phyloP scores from a whole-genome alignment of 2,329 filamentous ascomycete genomes.

The Apiospora pterosperma region DNA sequence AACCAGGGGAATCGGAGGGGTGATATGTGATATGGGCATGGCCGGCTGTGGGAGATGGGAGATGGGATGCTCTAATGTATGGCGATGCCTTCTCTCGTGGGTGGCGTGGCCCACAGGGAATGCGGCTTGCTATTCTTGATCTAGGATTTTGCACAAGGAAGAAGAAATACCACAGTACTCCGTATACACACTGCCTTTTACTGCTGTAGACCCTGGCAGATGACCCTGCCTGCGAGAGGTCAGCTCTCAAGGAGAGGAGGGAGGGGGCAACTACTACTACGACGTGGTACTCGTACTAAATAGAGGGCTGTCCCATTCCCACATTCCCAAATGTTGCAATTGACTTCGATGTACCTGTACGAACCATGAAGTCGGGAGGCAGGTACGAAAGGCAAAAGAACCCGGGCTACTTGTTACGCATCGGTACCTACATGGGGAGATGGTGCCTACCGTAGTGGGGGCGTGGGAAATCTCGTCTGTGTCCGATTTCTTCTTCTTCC shows the following conservation, averaged over 20 bases:
- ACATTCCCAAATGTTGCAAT: neutral
- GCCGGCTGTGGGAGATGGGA: neutral
- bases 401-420: neutral
- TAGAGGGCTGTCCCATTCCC: neutral
- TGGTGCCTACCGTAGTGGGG: neutral
- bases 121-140: neutral
- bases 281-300: no score
- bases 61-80: neutral
- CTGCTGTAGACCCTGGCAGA: no score
- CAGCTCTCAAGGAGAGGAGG: neutral
- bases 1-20: neutral
- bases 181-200: neutral
- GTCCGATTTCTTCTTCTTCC: neutral
- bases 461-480: neutral
- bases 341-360: neutral
- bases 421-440: neutral
- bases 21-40: neutral
- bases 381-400: neutral
- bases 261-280: no score
- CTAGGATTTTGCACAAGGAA: neutral
- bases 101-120: neutral
- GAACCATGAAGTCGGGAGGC: neutral
- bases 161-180: neutral
- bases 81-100: neutral
- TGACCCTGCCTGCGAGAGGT: no score